Base-by-base conservation (phyloP, 1,139 yeast genomes). In the Suhomyces maxii region DNA sequence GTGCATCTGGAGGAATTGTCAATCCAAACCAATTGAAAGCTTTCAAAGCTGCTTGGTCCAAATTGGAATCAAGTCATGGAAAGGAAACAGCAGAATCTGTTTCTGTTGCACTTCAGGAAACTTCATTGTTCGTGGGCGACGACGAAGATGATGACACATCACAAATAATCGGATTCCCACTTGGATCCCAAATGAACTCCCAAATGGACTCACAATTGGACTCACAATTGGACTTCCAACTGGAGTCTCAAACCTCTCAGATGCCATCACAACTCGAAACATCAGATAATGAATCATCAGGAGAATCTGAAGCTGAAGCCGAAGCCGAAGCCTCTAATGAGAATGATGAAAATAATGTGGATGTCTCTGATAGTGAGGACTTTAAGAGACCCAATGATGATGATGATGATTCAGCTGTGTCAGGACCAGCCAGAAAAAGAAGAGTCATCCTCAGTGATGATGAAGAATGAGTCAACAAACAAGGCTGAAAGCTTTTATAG, bases 1-100 rank as follows among this genome's bases (percentile, higher is more conserved):
- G 56, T 26, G 66, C 53, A 28, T 56, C 70, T n/a, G 79, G 79
- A 4, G 78, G 79, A 7, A 70, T 74, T 36, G 65, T 73, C 10
- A 67, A 67, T 50, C 55, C 72, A 8, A 55, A 55, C 25, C 78
- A 73, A 52, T 62, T 75, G 41, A 61, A 56, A 7, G 71, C 65
- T 41, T 74, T 75, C 54, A 69, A 65, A 49, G 61, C 61, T 47
- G 70, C 71, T 0, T 75, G 80, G 80, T 37, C 60, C 6, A 55
- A 59, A 11, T 56, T 72, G 43, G 65, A 67, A 31, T 14, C 44
- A 9, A 56, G 57, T 14, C 56, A 46, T 9, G 52, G 54, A 9
- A 53, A 54, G 8, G 49, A 49, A 13, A 51, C 57, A 1, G 48
- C 57, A 0, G 39, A 41, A 2, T 47, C 64, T 3, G 68, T 70